Base-by-base conservation (phyloP, 2,329 filamentous ascomycete species). In the Colletotrichum sp. region DNA sequence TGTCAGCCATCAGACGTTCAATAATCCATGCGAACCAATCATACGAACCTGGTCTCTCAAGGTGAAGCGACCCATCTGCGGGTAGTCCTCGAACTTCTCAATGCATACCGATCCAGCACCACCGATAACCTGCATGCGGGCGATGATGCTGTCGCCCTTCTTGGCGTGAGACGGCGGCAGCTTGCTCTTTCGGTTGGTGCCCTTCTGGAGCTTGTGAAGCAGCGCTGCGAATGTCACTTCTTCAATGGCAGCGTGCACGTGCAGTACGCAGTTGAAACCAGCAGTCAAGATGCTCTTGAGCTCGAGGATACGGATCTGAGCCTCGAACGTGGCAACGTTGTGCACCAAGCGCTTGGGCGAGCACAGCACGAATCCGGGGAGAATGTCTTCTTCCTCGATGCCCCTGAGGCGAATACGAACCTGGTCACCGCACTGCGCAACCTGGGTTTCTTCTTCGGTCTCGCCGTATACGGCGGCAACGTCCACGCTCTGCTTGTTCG, bases 161-260 rank as follows among this genome's bases (percentile, higher is more conserved):
- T 93, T 98, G 77, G 96, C 97, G 84, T 99, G 98, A 12, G 96
- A 94, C 1, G 98, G 97, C 8, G 97, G 92, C 78, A 93, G 91
- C 91, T 98, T 99, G 88, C 95, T 98, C 92, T 96, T 98, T 81
- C 97, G 91, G 81, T 93, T 93, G 6, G 97, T 99, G 68, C 96
- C 96, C 86, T 98, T 98, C 85, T 99, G 96, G 62, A 99, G 89
- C 87, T 96, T 98, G 88, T 99, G 97, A 79, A 99, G 88, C 68
- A 99, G 90, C 6, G 93, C 91, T 1, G 93, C 91, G 82, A 99
- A 98, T 1, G 96, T 98, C 74, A 99, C 95, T 86, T 99, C 97
- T 88, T 99, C 97, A 77, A 98, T 98, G 26, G 97, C 97, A 6
- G 96, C 96, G 86, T 99, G 97, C 26, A 99, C 95, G 87, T 99